These are phyloP conservation scores for Fragaria iinumae DNA, from an alignment of 306 rosid genomes.

Conservation along the genomic window DNA sequence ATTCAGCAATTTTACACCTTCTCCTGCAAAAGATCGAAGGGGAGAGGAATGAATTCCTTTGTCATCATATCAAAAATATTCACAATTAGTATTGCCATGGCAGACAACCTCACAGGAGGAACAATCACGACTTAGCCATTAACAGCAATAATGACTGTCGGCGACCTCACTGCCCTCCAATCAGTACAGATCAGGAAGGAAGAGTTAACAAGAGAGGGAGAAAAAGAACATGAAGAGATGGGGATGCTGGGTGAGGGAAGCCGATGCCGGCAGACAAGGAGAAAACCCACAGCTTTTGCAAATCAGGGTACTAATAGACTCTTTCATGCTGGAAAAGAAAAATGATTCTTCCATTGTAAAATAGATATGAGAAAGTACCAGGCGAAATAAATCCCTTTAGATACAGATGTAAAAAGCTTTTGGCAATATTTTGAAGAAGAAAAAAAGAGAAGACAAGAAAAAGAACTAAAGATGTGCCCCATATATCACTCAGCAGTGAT, in stretches of 20 bases:
- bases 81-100: slow-evolving; percentile 17
- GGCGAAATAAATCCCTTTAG: background rate
- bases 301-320: background rate
- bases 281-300: background rate
- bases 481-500: background rate
- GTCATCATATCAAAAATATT: slow-evolving; percentile 20
- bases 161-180: background rate
- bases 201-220: background rate
- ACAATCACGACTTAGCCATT: background rate
- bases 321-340: background rate
- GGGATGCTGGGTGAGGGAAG: background rate
- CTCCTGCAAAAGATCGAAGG: slow-evolving; percentile 50
- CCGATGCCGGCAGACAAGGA: background rate
- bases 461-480: background rate
- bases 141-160: background rate
- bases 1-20: slow-evolving; percentile 87
- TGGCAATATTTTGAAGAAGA: background rate
- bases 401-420: background rate
- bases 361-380: background rate
- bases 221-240: background rate
- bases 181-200: background rate
- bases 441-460: background rate
- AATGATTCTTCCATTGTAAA: background rate
- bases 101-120: background rate
- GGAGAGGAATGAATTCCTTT: slow-evolving; percentile 21